A percentile compares a stretch with the other conserved stretches of the same genome.
These are phyloP conservation scores for Colletotrichum gloeosporioides DNA, from an alignment of 2,329 filamentous ascomycete species.

Conservation along the genomic window DNA sequence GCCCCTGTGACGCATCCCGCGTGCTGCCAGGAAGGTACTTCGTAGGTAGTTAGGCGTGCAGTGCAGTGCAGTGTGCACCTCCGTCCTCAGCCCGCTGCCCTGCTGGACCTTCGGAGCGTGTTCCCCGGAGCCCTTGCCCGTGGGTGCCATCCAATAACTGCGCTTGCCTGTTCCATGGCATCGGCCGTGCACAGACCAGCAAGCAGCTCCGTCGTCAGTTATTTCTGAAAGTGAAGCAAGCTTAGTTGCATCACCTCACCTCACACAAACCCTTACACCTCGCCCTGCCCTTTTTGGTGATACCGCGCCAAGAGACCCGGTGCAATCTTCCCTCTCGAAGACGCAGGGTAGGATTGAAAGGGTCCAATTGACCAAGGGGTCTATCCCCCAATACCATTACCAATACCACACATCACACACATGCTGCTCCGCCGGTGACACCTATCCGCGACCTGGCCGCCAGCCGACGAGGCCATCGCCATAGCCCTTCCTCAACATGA, in stretches of 20 bases:
- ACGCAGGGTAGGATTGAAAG: not conserved
- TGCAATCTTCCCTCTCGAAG: not conserved
- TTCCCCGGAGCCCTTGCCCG: not conserved
- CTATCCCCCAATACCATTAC: not conserved
- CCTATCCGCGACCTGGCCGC: slow-evolving; percentile 11
- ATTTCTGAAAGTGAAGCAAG: slow-evolving; percentile 12
- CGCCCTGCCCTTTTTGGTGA: not conserved
- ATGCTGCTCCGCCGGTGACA: slow-evolving; percentile 12
- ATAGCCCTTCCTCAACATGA: slow-evolving; percentile 45
- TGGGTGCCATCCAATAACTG: slow-evolving; percentile 4
- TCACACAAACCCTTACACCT: slow-evolving; percentile 2
- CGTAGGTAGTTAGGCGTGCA: not conserved
- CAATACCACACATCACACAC: not conserved
- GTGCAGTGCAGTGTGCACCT: not conserved
- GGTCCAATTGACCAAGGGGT: not conserved
- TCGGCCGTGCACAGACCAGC: slow-evolving; percentile 6
- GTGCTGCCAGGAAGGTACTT: not conserved
- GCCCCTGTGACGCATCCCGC: not conserved
- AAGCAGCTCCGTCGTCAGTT: not conserved
- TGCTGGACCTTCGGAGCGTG: not conserved
- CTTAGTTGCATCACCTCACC: slow-evolving; percentile 2
- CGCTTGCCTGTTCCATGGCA: not conserved
- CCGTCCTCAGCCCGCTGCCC: not conserved
- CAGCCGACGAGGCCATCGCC: slow-evolving; percentile 13
- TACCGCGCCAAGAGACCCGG: not conserved